Base-by-base conservation (phyloP, 78 protist genomes). In the Tieghemostelium lacteum region DNA sequence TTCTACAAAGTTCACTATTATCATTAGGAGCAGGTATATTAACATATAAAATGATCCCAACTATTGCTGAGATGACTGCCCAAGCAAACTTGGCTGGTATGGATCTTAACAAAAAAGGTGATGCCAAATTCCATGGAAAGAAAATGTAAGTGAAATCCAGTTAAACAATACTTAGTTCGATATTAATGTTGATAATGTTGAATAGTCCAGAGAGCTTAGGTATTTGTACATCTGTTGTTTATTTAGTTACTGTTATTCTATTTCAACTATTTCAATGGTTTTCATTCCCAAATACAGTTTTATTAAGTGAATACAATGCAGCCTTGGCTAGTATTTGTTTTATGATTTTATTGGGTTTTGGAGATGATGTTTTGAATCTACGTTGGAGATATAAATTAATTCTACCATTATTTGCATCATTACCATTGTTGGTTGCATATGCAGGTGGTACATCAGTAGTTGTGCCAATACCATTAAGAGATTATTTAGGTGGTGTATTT, bases 311-410 rank as follows among this genome's bases (percentile, higher is more conserved):
- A 80, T 96, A 92, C 63, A 93, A 96, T 74, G 96, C 97, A 7
- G 98, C 96, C 8, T 75, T 98, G 26, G 60, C 93, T 16, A 63
- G 95, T 5, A 95, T 96, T 83, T 70, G 94, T 39, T 92, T 96
- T 69, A 98, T 95, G 97, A 58, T 94, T 31, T 86, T 99, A 58
- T 92, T 98, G n/a, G 99, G 99, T 67, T 99, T 99, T 42, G 98
- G 97, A 6, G 99, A 99, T 86, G 99, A 99, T 55, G 99, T 99
- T 22, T 94, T 99, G 10, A 96, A 98, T 62, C 92, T 99, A 26
- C 17, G 95, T 26, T 93, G 95, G 95, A 65, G 96, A 37, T 80
- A 94, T 87, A 99, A 99, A 73, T 73, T 99, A 12, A 16, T 92
- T 12, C 78, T 98, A 20, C 96, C 99, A 14, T 40, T 95, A 63